Percentiles rank a stretch among this genome's conserved stretches.
Conservation (phyloP, 1,139 yeast species). For the Keqinozyma sinolaborantium region DNA sequence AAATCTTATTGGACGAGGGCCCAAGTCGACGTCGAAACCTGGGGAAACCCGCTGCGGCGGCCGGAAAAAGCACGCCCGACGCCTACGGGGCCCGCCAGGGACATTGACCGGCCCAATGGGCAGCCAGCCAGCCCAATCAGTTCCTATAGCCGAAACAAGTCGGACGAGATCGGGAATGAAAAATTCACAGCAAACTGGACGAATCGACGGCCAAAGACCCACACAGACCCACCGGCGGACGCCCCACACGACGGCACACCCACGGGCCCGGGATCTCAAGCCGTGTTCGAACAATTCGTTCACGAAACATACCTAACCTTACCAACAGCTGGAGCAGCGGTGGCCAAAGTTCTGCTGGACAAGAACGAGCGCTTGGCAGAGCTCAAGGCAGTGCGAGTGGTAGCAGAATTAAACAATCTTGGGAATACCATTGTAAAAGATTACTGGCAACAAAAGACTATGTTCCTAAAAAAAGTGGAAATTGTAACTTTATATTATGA, state of each 20-base stretch:
- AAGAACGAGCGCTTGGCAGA: conserved; percentile 74
- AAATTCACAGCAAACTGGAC: too few relatives aligned
- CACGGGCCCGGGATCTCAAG: too few relatives aligned
- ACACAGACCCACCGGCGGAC: too few relatives aligned
- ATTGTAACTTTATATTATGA: not conserved
- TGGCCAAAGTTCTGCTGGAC: conserved; percentile 81
- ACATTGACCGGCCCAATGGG: too few relatives aligned
- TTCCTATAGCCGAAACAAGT: too few relatives aligned
- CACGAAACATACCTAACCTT: conserved; percentile 92
- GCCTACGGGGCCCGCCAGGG: too few relatives aligned
- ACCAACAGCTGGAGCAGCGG: conserved; percentile 83
- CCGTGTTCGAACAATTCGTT: too few relatives aligned
- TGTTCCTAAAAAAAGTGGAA: not conserved
- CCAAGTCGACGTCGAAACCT: not conserved
- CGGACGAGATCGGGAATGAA: too few relatives aligned
- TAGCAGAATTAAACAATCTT: conserved; percentile 84
- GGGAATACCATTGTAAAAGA: conserved; percentile 61
- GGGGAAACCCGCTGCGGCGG: not conserved
- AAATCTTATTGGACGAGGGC: not conserved
- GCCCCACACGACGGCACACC: too few relatives aligned
- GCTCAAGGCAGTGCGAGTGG: conserved; percentile 82
- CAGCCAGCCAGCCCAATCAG: too few relatives aligned
- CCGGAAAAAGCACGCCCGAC: not conserved
- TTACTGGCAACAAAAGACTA: not conserved
- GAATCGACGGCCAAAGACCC: too few relatives aligned